Percentiles rank a stretch among this genome's conserved stretches.
phyloP scores from a whole-genome alignment of 2,329 filamentous ascomycete species.

The Hymenoscyphus repandus region DNA sequence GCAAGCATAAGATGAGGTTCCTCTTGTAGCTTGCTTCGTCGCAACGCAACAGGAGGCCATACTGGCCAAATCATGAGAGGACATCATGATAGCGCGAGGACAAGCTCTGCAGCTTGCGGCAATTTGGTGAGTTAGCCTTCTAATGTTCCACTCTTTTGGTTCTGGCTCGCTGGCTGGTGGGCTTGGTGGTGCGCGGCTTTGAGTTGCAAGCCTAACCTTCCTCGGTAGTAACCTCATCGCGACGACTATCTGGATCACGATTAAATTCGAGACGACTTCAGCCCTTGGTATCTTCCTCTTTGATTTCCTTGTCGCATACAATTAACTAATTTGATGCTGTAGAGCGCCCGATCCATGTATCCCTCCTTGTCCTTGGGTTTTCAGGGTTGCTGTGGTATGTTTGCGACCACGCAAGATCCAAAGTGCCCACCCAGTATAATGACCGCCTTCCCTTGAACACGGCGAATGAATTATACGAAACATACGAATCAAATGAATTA shows the following conservation, averaged over 20 bases:
- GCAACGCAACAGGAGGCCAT: no score
- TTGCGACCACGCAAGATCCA: not conserved
- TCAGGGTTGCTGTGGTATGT: slow-evolving; percentile 1
- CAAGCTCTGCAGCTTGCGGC: not conserved
- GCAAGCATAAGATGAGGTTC: no score
- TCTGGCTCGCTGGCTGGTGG: no score
- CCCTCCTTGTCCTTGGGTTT: not conserved
- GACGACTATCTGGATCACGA: slow-evolving; percentile 2
- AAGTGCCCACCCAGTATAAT: not conserved
- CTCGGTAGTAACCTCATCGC: slow-evolving; percentile 4
- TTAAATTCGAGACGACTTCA: slow-evolving; percentile 4
- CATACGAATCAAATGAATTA: not conserved
- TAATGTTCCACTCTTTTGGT: not conserved
- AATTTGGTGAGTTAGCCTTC: not conserved
- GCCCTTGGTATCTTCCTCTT: slow-evolving; percentile 1
- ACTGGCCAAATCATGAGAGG: no score
- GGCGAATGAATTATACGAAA: not conserved
- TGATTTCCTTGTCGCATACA: not conserved
- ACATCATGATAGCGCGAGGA: not conserved
- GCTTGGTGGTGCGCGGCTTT: not conserved
- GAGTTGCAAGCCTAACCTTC: not conserved
- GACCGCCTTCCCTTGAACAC: not conserved
- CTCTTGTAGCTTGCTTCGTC: no score
- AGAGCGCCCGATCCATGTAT: slow-evolving; percentile 9
- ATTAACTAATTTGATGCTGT: not conserved